phyloP scores from a whole-genome alignment of 2,329 filamentous ascomycete genomes.

The Fusarium sp. region DNA sequence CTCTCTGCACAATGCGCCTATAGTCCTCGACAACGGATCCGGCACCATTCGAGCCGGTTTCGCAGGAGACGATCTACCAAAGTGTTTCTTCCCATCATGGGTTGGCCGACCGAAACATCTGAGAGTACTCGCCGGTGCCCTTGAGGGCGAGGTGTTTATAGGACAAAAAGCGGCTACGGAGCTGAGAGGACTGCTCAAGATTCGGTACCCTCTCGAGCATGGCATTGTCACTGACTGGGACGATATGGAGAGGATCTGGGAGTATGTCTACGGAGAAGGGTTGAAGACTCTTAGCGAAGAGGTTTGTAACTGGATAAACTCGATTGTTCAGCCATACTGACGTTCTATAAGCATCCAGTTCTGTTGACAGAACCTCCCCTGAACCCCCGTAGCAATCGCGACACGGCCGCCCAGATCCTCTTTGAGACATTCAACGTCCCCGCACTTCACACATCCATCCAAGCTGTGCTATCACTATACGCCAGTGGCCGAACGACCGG shows the following conservation, averaged over 20 bases:
- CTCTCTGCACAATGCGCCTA: slow-evolving; percentile 93
- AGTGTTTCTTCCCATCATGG: slow-evolving; percentile 97
- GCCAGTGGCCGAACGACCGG: slow-evolving; percentile 96
- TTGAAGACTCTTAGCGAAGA: slow-evolving; percentile 98
- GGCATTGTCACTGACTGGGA: slow-evolving; percentile 99
- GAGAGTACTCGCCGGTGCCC: slow-evolving; percentile 92
- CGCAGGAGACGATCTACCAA: slow-evolving; percentile 94
- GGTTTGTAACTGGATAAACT: slow-evolving; percentile 61
- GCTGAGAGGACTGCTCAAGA: slow-evolving; percentile 92
- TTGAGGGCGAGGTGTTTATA: slow-evolving; percentile 98
- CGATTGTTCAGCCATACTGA: slow-evolving; percentile 34
- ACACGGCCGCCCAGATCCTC: slow-evolving; percentile 95
- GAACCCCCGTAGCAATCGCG: slow-evolving; percentile 95
- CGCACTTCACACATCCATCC: slow-evolving; percentile 95
- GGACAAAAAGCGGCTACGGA: slow-evolving; percentile 90
- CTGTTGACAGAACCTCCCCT: slow-evolving; percentile 95
- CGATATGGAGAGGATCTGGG: slow-evolving; percentile 99
- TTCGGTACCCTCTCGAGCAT: slow-evolving; percentile 94
- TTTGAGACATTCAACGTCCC: slow-evolving; percentile 99
- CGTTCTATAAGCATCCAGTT: slow-evolving; percentile 81
- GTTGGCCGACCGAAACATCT: slow-evolving; percentile 96
- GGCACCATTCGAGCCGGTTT: slow-evolving; percentile 98
- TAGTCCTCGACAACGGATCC: slow-evolving; percentile 98
- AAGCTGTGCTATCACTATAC: slow-evolving; percentile 96
- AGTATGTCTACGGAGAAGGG: slow-evolving; percentile 96